Percentiles rank a stretch among this genome's conserved stretches.
phyloP scores from a whole-genome alignment of 2,329 filamentous ascomycete genomes.

The Aspergillus brasiliensis region DNA sequence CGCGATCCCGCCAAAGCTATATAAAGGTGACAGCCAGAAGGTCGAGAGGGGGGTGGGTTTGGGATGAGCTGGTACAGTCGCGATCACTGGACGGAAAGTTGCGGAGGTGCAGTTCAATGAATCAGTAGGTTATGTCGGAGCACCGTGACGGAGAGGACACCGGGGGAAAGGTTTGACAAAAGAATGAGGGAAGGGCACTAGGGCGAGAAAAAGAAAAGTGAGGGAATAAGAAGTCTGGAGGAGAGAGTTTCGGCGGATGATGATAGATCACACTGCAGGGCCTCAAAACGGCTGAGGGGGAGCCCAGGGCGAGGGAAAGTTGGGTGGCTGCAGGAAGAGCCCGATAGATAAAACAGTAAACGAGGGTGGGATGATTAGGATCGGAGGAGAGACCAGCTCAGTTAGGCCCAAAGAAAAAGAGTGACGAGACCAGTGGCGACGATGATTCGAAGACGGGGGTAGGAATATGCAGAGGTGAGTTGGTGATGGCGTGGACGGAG shows the following conservation, averaged over 20 bases:
- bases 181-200: slow-evolving; percentile 1
- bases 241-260: slow-evolving; percentile 1
- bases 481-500: slow-evolving; percentile 6
- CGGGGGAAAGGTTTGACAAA: neutral
- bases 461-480: slow-evolving; percentile 11
- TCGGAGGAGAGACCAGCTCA: slow-evolving; percentile 10
- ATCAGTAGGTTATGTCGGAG: neutral
- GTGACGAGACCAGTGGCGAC: slow-evolving; percentile 1
- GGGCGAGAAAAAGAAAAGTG: slow-evolving; percentile 5
- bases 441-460: slow-evolving; percentile 8
- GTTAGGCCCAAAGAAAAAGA: slow-evolving; percentile 1
- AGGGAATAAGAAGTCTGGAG: slow-evolving; percentile 3
- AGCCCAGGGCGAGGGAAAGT: slow-evolving; percentile 2
- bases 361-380: slow-evolving; percentile 13
- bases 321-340: slow-evolving; percentile 10
- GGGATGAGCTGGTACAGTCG: slow-evolving; percentile 4
- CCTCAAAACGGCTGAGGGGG: slow-evolving; percentile 5
- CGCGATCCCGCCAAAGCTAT: slow-evolving; percentile 23
- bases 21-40: slow-evolving; percentile 16
- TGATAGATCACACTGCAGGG: slow-evolving; percentile 11
- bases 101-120: neutral
- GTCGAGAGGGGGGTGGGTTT: neutral
- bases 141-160: neutral
- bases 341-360: slow-evolving; percentile 6
- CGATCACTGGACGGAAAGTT: neutral